Conservation (phyloP, 257 asterid genomes). For the Coffea eugenioides region DNA sequence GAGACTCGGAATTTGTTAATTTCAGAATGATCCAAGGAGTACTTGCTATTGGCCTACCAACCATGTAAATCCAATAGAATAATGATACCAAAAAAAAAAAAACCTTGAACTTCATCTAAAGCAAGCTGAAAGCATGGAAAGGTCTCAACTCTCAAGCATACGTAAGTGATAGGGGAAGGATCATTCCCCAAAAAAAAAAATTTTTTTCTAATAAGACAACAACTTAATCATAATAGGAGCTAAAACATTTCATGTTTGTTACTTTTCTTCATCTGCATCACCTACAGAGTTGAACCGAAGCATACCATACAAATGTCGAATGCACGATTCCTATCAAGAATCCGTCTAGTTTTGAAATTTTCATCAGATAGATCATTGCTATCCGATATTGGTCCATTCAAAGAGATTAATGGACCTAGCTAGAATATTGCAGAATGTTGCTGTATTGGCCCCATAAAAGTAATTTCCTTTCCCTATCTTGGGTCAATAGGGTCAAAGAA, state of each 20-base stretch:
- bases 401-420: conserved; percentile 9
- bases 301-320: not conserved
- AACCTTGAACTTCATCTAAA: too few species aligned
- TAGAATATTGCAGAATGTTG: conserved; percentile 6
- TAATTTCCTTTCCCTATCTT: conserved; percentile 15
- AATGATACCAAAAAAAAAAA: not conserved
- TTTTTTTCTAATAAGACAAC: not conserved
- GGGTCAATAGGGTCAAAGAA: not conserved
- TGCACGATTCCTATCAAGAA: not conserved
- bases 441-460: conserved; percentile 16
- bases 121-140: not conserved
- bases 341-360: not conserved
- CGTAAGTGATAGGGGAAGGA: too few species aligned
- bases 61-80: not conserved
- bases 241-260: not conserved
- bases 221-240: not conserved
- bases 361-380: not conserved
- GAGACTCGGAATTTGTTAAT: not conserved
- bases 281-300: not conserved
- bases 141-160: not conserved
- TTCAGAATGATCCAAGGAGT: not conserved
- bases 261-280: not conserved
- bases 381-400: not conserved
- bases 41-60: not conserved
- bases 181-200: not conserved